Conservation (phyloP, 2,329 filamentous ascomycete genomes). For the Aureobasidium sp. region DNA sequence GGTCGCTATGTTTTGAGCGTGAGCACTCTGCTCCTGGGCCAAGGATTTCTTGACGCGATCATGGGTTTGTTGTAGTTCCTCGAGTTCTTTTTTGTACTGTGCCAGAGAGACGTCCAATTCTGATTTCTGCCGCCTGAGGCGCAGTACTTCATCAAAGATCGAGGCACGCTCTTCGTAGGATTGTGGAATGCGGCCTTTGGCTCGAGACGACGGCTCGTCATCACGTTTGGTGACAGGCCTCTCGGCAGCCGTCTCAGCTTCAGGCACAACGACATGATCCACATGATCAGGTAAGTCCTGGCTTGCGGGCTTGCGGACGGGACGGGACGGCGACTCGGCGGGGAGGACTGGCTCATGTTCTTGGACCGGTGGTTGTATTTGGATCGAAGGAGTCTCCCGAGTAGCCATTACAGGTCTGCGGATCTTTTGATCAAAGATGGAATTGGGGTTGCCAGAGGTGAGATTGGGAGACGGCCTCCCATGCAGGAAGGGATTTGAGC, state of each 20-base stretch:
- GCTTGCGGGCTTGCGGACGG: background rate
- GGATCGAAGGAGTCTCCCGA: too few relatives aligned
- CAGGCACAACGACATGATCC: background rate
- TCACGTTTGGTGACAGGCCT: too few relatives aligned
- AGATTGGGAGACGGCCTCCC: background rate
- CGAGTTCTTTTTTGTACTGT: background rate
- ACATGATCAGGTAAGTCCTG: background rate
- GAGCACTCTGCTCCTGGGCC: too few relatives aligned
- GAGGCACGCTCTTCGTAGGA: constrained; percentile 1
- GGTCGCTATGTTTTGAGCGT: background rate
- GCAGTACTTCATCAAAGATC: background rate
- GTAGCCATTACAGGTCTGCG: too few relatives aligned
- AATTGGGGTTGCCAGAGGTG: background rate
- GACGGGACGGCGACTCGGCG: background rate
- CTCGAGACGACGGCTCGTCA: too few relatives aligned
- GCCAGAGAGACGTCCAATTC: background rate
- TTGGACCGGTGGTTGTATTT: too few relatives aligned
- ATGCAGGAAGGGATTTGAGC: background rate
- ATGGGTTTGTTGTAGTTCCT: background rate
- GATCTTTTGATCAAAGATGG: background rate
- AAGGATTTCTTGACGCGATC: background rate
- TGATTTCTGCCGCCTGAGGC: background rate
- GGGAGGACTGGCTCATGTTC: background rate
- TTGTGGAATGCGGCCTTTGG: too few relatives aligned
- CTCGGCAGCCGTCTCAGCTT: background rate